Conservation (phyloP, 2,329 filamentous ascomycete genomes). For the Lithohypha guttulata region DNA sequence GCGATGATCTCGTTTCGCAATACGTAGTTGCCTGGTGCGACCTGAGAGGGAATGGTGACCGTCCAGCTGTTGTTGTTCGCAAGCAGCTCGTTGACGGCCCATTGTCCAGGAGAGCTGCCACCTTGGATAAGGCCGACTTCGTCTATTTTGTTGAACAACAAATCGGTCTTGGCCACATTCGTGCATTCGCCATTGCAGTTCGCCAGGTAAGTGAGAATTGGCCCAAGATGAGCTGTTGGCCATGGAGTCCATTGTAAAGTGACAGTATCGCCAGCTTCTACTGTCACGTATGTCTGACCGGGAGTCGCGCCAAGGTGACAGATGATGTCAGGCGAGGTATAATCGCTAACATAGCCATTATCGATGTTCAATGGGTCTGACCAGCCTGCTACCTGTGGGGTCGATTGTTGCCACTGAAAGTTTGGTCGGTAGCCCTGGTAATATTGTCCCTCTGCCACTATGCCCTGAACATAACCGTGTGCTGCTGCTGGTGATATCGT, state of each 20-base stretch:
- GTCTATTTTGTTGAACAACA: conserved; percentile 56
- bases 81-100: conserved; percentile 47
- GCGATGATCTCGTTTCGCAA: conserved; percentile 47
- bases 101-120: conserved; percentile 35
- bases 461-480: conserved; percentile 29
- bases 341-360: conserved; percentile 45
- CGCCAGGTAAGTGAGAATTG: conserved; percentile 55
- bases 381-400: conserved; percentile 25
- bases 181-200: conserved; percentile 48
- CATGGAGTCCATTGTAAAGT: conserved; percentile 54
- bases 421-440: conserved; percentile 26
- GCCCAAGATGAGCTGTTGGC: conserved; percentile 55
- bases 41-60: conserved; percentile 37
- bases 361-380: conserved; percentile 35
- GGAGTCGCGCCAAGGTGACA: conserved; percentile 49
- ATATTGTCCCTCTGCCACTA: conserved; percentile 29
- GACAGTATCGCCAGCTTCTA: conserved; percentile 50
- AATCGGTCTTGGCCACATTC: conserved; percentile 40
- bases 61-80: conserved; percentile 42
- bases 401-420: conserved; percentile 20
- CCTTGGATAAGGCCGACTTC: conserved; percentile 42
- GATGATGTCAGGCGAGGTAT: conserved; percentile 44
- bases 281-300: conserved; percentile 41
- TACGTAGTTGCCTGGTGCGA: conserved; percentile 44
- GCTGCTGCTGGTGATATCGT: no score